Evolutionary conservation across 208 protist species (phyloP), one percentile per base, ranked within the genome.

Genomic region (Zelonia costaricensis): DNA sequence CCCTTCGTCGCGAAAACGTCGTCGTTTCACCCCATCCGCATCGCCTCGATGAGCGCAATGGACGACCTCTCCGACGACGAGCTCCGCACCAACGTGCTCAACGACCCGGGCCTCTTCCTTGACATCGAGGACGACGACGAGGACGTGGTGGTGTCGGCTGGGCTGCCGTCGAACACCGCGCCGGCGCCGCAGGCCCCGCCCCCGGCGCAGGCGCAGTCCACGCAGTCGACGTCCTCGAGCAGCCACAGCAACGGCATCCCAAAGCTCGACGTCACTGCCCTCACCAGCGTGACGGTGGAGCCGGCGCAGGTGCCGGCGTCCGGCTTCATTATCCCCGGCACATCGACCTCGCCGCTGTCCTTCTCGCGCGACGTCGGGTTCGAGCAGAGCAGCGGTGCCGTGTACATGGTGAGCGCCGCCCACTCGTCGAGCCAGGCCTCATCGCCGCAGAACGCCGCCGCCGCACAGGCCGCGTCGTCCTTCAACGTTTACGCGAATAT

Each of bases 401-500:
- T 56, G 22, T 18, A 31, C 23, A 22, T 33, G 39, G 47, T 39
- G 25, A 16, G 30, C 3, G 1, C 28, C 1, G 55, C 42, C 5
- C 55, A 35, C 30, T 39, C 43, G 0, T 62, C 51, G 4, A 73
- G 44, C 27, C 58, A 36, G 23, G 52, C 33, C 38, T 65, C 66
- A 13, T 64, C 65, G 4, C 66, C 66, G n/a, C 55, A 68, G 42
- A 68, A 76, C 52, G 35, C 39, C 7, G 42, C 51, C 8, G 40
- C 54, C 33, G 45, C 67, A 39, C 38, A 35, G 27, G 59, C 47
- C 35, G 20, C 46, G 18, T 53, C 72, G 12, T 30, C 40, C n/a
- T 33, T 46, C 16, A 82, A 78, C 31, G 72, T 93, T n/a, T 93
- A 90, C 62, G 53, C 51, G 8, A 78, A 46, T 38, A 82, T 88